Evolutionary conservation across 805 yeast genomes (phyloP), one percentile per base, ranked within the genome.

Genomic region (Maudiozyma saulgeensis): DNA sequence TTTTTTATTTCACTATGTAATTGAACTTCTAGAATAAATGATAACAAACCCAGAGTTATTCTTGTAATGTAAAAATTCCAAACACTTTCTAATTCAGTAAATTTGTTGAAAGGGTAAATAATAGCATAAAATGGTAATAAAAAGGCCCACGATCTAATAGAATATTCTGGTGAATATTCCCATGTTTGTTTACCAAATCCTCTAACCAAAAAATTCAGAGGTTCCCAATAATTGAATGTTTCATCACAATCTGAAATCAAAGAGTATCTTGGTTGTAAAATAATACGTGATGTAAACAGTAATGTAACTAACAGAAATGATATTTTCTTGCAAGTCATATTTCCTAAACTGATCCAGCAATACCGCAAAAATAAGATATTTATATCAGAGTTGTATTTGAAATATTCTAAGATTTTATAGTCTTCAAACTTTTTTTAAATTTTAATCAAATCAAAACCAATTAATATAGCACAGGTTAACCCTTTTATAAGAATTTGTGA

Each of bases 241-340:
- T 91, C 98, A 65, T 91, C 97, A 63, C 97, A 90, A 59, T 90
- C 98, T 1, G 93, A 79, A 26, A 91, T 83, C 37, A 88, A 81
- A 69, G 51, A 78, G 57, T 4, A 81, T 76, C 51, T 75, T 6
- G 70, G 69, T 39, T 65, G 69, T 13, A 65, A 70, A 57, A 69
- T 68, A 3, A 65, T 39, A 28, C 78, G 49, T 5, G 59, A 46
- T n/a, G 25, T 28, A n/a, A 49, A 31, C 13, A 70, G 56, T 15
- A 58, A 45, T 2, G 53, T 16, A 4, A 63, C 51, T 40, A 61
- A 45, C 11, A 55, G 38, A 16, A 51, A 37, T 9, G 52, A 28
- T 13, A 40, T 8, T 6, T 13, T 23, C 18, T 37, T 44, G 25
- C 48, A 50, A 8, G 21, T 19, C 45, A 32, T 41, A 44, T 19